Base-by-base conservation (phyloP, 1,284 basidiomycete species). In the Fomes fomentarius region DNA sequence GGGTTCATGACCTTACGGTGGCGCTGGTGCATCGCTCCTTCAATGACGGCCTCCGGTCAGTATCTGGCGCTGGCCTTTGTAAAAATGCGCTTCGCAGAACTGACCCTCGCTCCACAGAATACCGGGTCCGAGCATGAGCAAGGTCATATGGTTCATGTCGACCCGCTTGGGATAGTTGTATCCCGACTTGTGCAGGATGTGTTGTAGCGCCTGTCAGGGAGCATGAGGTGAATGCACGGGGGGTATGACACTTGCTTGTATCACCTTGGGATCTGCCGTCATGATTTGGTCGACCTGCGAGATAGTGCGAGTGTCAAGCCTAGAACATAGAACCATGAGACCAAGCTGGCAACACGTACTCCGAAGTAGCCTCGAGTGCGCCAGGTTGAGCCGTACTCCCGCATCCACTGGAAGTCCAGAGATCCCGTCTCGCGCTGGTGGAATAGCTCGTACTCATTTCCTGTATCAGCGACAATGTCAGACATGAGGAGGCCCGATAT, bases 1-100 rank as follows among this genome's bases (percentile, higher is more conserved):
- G 73, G 74, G 41, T 70, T 64, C 61, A 79, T 66, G 10, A 75
- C 62, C 47, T 66, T 77, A 47, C 73, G 62, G 6, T 77, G 70
- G 40, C 75, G 65, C 39, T 67, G 69, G 51, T 80, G 79, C 31
- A 57, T 62, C 7, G 70, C 67, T 5, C 74, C 77, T 79, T 30
- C 7, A 12, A 7, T 30, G 28, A 30, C 12, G 12, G 12, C 19
- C 17, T n/a, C n/a, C n/a, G 12, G 28, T 1, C 5, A n/a, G 19
- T 30, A 30, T 30, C 28, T 7, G 7, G 12, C 12, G 7, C 28
- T 6, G 12, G 28, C 28, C 7, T 30, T 30, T 7, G 28, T n/a
- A n/a, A n/a, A n/a, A n/a, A n/a, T n/a, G n/a, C n/a, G 28, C 7
- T 30, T 49, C 25, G 7, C 28, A 12, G 12, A 19, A n/a, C 61